These are phyloP conservation scores for Biscogniauxia sp. DNA, from an alignment of 2,329 filamentous ascomycete species.

Conservation along the genomic window DNA sequence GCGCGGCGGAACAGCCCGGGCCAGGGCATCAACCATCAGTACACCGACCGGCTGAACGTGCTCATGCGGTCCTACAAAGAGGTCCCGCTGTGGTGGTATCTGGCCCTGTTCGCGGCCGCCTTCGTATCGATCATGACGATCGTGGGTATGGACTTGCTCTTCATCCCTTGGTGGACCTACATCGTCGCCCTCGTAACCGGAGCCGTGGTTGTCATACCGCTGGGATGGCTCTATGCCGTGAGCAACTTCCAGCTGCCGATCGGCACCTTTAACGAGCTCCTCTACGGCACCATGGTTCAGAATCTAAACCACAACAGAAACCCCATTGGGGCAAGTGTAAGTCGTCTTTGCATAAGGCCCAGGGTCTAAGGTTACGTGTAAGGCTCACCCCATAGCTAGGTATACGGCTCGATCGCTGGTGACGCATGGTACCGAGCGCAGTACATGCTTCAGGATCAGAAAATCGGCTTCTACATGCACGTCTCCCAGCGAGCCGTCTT, in stretches of 20 bases:
- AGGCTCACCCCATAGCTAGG: conserved; percentile 16
- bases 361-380: not conserved
- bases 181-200: conserved; percentile 56
- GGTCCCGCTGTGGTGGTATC: conserved; percentile 59
- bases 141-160: conserved; percentile 49
- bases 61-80: conserved; percentile 56
- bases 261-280: conserved; percentile 57
- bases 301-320: conserved; percentile 50
- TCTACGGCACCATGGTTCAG: conserved; percentile 60
- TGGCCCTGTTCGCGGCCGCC: conserved; percentile 46
- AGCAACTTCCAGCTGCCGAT: conserved; percentile 55
- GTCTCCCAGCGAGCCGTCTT: conserved; percentile 58
- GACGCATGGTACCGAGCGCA: conserved; percentile 61
- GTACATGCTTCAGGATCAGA: conserved; percentile 59
- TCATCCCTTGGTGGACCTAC: conserved; percentile 59
- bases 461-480: conserved; percentile 65
- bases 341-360: not conserved
- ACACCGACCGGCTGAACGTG: conserved; percentile 57
- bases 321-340: conserved; percentile 52
- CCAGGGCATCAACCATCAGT: conserved; percentile 51
- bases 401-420: conserved; percentile 58
- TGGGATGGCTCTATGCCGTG: conserved; percentile 59
- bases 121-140: conserved; percentile 49
- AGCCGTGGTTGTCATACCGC: conserved; percentile 53
- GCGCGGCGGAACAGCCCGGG: conserved; percentile 32